Conservation (phyloP, 2,329 filamentous ascomycete species). For the Rhynchosporium agropyri region DNA sequence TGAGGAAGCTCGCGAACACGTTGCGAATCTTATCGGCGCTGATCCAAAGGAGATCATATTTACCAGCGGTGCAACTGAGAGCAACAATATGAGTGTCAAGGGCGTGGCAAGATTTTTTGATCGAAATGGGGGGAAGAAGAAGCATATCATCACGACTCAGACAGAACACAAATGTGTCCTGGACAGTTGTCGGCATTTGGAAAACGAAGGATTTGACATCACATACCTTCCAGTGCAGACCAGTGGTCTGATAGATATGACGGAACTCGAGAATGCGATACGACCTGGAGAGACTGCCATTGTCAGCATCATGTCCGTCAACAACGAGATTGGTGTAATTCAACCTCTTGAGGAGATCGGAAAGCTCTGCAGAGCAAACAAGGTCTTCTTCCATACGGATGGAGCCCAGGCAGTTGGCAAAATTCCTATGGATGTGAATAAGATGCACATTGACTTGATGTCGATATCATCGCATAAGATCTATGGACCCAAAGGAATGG, state of each 20-base stretch:
- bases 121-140: conserved; percentile 84
- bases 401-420: conserved; percentile 98
- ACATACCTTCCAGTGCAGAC: conserved; percentile 93
- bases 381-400: conserved; percentile 98
- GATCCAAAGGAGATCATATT: conserved; percentile 99
- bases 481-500: conserved; percentile 96
- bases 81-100: conserved; percentile 99
- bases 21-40: conserved; percentile 86
- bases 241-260: conserved; percentile 83
- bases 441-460: conserved; percentile 98
- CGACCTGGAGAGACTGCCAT: conserved; percentile 80
- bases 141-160: conserved; percentile 95
- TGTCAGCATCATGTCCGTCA: conserved; percentile 98
- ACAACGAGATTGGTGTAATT: conserved; percentile 99
- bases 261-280: conserved; percentile 84
- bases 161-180: conserved; percentile 99
- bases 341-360: conserved; percentile 94
- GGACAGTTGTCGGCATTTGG: conserved; percentile 93
- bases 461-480: conserved; percentile 99
- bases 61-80: conserved; percentile 96
- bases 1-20: conserved; percentile 80
- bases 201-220: conserved; percentile 94
- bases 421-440: conserved; percentile 94
- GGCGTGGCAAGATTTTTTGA: conserved; percentile 96
- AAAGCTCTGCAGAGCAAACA: conserved; percentile 84